These are phyloP conservation scores for Corylus americana DNA, from an alignment of 306 rosid species.

Conservation along the genomic window DNA sequence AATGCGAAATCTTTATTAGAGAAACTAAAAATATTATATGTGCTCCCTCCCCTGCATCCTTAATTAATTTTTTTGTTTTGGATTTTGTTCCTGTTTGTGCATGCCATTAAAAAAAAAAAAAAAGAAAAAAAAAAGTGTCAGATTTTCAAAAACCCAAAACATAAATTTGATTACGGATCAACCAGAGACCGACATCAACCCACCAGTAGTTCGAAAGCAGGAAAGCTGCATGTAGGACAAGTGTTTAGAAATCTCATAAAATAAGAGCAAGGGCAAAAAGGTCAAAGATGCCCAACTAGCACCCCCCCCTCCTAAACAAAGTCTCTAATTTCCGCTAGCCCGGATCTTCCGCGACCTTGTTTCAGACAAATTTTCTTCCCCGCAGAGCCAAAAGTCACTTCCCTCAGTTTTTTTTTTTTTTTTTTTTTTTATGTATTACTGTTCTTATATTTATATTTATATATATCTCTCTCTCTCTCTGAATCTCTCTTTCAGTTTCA, in stretches of 20 bases:
- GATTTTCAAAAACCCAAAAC: too few species aligned
- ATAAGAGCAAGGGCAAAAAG: neutral
- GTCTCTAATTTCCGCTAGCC: slow-evolving; percentile 53
- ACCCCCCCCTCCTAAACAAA: slow-evolving; percentile 33
- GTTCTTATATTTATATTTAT: neutral
- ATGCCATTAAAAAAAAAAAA: too few species aligned
- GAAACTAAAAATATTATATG: too few species aligned
- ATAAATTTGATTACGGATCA: too few species aligned
- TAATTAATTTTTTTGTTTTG: too few species aligned
- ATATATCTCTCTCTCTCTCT: neutral
- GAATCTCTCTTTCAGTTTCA: neutral
- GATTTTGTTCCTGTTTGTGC: too few species aligned
- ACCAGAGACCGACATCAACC: neutral
- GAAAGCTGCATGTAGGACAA: slow-evolving; percentile 82
- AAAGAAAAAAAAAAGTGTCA: too few species aligned
- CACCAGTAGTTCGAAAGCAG: neutral
- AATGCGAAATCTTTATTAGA: too few species aligned
- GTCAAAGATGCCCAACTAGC: slow-evolving; percentile 20
- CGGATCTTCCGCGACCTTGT: slow-evolving; percentile 88
- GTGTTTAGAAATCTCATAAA: slow-evolving; percentile 45
- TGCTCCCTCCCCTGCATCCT: too few species aligned
- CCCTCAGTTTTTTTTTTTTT: slow-evolving; percentile 13
- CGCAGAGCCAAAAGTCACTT: slow-evolving; percentile 66
- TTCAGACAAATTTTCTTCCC: slow-evolving; percentile 72
- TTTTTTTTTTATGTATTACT: neutral